Conservation (phyloP, 495 filamentous ascomycete genomes). For the Stereocaulon alpinum region DNA sequence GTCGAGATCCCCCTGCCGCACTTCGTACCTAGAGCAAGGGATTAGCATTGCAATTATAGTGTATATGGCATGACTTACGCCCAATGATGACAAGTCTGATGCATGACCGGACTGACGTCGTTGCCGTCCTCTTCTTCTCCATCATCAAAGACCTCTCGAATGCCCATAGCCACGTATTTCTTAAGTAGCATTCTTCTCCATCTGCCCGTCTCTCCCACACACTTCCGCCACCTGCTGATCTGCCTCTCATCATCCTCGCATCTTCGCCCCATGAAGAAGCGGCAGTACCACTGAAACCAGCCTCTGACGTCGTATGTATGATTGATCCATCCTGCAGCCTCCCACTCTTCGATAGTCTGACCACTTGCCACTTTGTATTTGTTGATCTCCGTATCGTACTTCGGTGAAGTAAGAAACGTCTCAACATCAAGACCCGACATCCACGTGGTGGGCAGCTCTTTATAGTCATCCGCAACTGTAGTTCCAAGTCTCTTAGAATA, state of each 20-base stretch:
- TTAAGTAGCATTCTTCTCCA: constrained; percentile 37
- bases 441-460: constrained; percentile 34
- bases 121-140: constrained; percentile 30
- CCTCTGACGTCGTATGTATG: constrained; percentile 37
- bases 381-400: constrained; percentile 35
- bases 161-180: constrained; percentile 33
- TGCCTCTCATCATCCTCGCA: constrained; percentile 42
- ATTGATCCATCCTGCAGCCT: constrained; percentile 38
- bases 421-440: constrained; percentile 27
- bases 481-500: constrained; percentile 30
- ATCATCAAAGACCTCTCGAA: constrained; percentile 37
- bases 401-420: constrained; percentile 26
- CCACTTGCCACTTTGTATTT: constrained; percentile 39
- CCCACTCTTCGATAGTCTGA: constrained; percentile 42
- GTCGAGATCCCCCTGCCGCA: constrained; percentile 36
- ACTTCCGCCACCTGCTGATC: constrained; percentile 36
- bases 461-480: constrained; percentile 33
- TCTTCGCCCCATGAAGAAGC: constrained; percentile 37
- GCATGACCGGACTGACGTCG: constrained; percentile 42
- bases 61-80: constrained; percentile 25
- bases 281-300: constrained; percentile 44
- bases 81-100: constrained; percentile 44
- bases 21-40: constrained; percentile 5
- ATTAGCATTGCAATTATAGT: background rate
- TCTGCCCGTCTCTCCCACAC: constrained; percentile 37